phyloP scores from a whole-genome alignment of 2,329 filamentous ascomycete species.

The Arthroderma uncinatum region DNA sequence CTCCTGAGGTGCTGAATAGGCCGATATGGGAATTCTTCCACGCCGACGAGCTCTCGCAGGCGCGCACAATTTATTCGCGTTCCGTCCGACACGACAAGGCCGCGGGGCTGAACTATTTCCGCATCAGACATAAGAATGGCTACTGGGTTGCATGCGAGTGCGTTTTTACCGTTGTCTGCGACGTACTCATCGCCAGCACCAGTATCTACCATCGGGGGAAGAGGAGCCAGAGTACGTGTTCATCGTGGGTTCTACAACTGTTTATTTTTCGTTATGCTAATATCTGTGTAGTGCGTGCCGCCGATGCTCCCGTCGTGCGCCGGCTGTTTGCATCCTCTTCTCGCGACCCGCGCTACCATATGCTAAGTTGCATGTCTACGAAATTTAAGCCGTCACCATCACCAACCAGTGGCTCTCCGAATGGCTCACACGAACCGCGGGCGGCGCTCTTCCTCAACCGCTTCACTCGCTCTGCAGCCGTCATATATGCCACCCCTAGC shows the following conservation, averaged over 20 bases:
- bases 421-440: conserved; percentile 55
- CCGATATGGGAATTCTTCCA: conserved; percentile 83
- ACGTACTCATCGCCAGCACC: conserved; percentile 75
- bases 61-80: conserved; percentile 59
- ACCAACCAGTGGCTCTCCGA: conserved; percentile 40
- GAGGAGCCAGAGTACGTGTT: conserved; percentile 63
- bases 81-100: conserved; percentile 72
- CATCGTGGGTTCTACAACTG: not conserved
- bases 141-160: conserved; percentile 73
- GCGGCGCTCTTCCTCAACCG: conserved; percentile 77
- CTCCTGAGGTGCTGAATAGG: conserved; percentile 61
- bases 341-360: conserved; percentile 75
- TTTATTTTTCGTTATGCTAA: not conserved
- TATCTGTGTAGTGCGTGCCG: conserved; percentile 52
- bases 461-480: conserved; percentile 68
- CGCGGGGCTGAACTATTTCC: conserved; percentile 69
- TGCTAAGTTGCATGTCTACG: conserved; percentile 72
- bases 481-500: conserved; percentile 78
- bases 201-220: conserved; percentile 61
- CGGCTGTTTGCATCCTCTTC: conserved; percentile 65
- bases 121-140: conserved; percentile 56
- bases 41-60: conserved; percentile 65
- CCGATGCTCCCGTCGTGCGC: conserved; percentile 66
- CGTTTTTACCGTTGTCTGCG: conserved; percentile 79
- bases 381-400: conserved; percentile 49